A percentile compares a stretch with the other conserved stretches of the same genome.
Conservation (phyloP, 345 rosid species). For the Linum usitatissimum region DNA sequence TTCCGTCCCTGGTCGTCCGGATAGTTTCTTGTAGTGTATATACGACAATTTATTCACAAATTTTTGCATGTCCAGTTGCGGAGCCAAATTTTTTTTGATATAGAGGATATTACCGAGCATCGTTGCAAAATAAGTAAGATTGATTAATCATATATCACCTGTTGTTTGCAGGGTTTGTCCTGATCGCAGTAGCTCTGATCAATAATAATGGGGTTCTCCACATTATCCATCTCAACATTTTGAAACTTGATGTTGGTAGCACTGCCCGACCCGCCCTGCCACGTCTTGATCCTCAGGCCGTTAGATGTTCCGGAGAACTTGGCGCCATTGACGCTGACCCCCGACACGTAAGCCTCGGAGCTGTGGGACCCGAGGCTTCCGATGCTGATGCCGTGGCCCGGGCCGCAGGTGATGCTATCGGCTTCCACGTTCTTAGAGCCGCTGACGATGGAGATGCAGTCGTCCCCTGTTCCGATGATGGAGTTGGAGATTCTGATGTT, state of each 20-base stretch:
- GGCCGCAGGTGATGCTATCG: constrained; percentile 44
- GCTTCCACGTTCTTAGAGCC: constrained; percentile 47
- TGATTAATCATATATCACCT: constrained; percentile 26
- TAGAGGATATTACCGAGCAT: no score
- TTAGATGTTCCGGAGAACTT: constrained; percentile 53
- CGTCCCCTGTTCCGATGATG: constrained; percentile 75
- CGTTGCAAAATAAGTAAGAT: no score
- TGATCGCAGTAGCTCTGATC: constrained; percentile 84
- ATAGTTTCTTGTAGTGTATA: no score
- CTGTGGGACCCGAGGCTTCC: constrained; percentile 61
- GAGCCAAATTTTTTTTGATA: no score
- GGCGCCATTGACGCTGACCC: constrained; percentile 54
- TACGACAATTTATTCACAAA: no score
- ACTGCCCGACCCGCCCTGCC: constrained; percentile 94
- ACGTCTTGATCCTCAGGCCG: constrained; percentile 88
- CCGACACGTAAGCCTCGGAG: constrained; percentile 54
- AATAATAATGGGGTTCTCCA: constrained; percentile 69
- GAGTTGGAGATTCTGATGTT: constrained; percentile 44
- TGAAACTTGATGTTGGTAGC: constrained; percentile 63
- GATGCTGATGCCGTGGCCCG: constrained; percentile 77
- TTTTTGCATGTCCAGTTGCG: no score
- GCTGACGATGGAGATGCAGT: constrained; percentile 57
- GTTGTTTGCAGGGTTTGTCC: constrained; percentile 44
- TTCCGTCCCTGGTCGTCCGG: no score
- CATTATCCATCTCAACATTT: constrained; percentile 60